Evolutionary conservation across 1,284 basidiomycete species (phyloP).

Genomic region (Moesziomyces globuligerus): DNA sequence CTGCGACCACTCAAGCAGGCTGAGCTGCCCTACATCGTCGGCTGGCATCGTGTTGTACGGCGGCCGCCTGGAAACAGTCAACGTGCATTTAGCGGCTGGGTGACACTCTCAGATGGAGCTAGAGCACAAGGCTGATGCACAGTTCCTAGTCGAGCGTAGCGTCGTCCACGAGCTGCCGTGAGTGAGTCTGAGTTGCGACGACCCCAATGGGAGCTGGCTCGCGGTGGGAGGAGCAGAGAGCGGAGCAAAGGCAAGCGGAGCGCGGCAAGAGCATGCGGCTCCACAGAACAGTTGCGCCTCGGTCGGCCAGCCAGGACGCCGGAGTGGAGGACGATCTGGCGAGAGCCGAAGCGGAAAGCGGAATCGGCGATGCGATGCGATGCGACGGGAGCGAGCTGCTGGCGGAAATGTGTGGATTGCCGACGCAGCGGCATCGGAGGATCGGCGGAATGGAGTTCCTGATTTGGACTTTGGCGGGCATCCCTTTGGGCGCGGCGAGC

Average conservation of each 20-base stretch:
- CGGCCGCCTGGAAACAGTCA: too few species aligned
- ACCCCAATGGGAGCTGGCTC: too few species aligned
- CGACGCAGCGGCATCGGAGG: neutral
- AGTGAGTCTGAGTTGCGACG: too few species aligned
- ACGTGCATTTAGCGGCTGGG: neutral
- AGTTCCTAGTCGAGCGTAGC: too few species aligned
- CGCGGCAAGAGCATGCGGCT: too few species aligned
- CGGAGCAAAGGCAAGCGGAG: too few species aligned
- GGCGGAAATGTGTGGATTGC: neutral
- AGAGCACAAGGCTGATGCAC: neutral
- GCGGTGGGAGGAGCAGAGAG: too few species aligned
- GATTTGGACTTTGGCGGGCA: neutral
- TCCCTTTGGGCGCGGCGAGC: neutral
- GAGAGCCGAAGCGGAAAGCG: neutral
- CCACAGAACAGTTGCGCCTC: too few species aligned
- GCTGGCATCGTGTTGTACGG: slow-evolving; percentile 19
- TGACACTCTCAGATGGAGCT: neutral
- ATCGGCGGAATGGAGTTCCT: neutral
- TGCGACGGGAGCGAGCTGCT: neutral
- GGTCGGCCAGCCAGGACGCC: too few species aligned
- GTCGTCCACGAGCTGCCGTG: too few species aligned
- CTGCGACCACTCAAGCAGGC: slow-evolving; percentile 34
- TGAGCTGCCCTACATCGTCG: slow-evolving; percentile 6
- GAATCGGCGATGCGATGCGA: neutral
- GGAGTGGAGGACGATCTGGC: neutral